A percentile compares a stretch with the other conserved stretches of the same genome.
phyloP scores from a whole-genome alignment of 108 stramenopile genomes.

The Nitzschia palea region DNA sequence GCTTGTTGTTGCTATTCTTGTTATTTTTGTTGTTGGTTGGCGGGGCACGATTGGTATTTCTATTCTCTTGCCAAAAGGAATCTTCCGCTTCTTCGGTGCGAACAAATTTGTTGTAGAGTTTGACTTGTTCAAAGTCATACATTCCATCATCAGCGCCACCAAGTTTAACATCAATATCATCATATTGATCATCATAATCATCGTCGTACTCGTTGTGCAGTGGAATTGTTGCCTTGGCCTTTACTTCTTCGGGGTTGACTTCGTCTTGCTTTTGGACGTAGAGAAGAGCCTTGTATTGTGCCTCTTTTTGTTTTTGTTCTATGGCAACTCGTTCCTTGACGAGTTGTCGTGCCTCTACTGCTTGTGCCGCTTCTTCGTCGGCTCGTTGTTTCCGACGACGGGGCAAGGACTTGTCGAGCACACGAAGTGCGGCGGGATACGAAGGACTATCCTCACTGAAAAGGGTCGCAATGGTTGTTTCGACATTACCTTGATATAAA shows the following conservation, averaged over 20 bases:
- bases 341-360: constrained; percentile 51
- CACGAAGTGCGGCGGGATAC: constrained; percentile 37
- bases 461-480: constrained; percentile 60
- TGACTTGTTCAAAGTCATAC: constrained; percentile 71
- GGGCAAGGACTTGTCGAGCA: constrained; percentile 47
- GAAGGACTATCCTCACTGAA: constrained; percentile 37
- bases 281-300: constrained; percentile 60
- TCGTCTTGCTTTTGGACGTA: constrained; percentile 16
- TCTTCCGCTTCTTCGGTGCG: constrained; percentile 65
- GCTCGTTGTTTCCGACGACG: constrained; percentile 25
- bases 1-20: constrained; percentile 9
- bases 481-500: constrained; percentile 62
- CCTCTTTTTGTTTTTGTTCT: constrained; percentile 44
- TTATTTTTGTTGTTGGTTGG: constrained; percentile 1
- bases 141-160: constrained; percentile 57
- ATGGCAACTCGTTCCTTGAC: constrained; percentile 57
- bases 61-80: constrained; percentile 66
- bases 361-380: constrained; percentile 48
- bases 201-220: constrained; percentile 70
- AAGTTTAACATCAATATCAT: constrained; percentile 59
- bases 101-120: constrained; percentile 63
- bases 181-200: constrained; percentile 89
- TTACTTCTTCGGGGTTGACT: too few species aligned
- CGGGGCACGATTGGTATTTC: constrained; percentile 42
- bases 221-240: neutral